Conservation (phyloP, 1,139 yeast species). For the Diutina ranongensis region DNA sequence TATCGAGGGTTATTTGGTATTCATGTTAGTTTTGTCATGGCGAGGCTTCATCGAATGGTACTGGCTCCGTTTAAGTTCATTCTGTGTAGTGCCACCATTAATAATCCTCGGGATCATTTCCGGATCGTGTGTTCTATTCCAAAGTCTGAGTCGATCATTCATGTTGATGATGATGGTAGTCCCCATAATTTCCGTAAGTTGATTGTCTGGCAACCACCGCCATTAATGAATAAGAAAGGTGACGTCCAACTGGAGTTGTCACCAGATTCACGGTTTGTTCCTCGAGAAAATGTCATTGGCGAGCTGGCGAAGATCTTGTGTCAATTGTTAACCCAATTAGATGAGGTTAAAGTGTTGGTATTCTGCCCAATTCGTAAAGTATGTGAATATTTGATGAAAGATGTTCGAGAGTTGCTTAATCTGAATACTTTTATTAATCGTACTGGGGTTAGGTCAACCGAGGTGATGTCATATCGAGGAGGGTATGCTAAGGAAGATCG, state of each 20-base stretch:
- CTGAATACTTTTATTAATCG: slow-evolving; percentile 8
- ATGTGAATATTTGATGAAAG: slow-evolving; percentile 82
- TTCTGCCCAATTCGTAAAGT: slow-evolving; percentile 81
- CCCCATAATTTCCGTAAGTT: slow-evolving; percentile 70
- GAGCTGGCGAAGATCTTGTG: slow-evolving; percentile 71
- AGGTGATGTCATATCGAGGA: slow-evolving; percentile 88
- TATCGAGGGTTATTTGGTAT: slow-evolving; percentile 89
- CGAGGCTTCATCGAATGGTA: slow-evolving; percentile 60
- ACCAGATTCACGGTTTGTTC: slow-evolving; percentile 15
- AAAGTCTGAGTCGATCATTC: slow-evolving; percentile 28
- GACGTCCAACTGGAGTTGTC: slow-evolving; percentile 8
- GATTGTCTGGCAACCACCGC: slow-evolving; percentile 75
- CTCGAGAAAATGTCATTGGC: slow-evolving; percentile 56
- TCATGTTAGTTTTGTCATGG: slow-evolving; percentile 76
- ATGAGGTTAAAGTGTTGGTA: slow-evolving; percentile 55
- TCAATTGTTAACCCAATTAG: slow-evolving; percentile 47
- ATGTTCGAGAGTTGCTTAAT: slow-evolving; percentile 38
- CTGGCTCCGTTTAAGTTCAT: slow-evolving; percentile 40
- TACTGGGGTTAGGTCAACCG: slow-evolving; percentile 22
- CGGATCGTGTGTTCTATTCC: slow-evolving; percentile 57
- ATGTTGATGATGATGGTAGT: slow-evolving; percentile 72
- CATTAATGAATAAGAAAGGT: slow-evolving; percentile 50
- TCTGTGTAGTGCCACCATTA: slow-evolving; percentile 89
- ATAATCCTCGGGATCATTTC: slow-evolving; percentile 63
- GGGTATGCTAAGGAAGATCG: slow-evolving; percentile 85